A percentile compares a stretch with the other conserved stretches of the same genome.
phyloP scores from a whole-genome alignment of 2,329 filamentous ascomycete genomes.

The Chaetomium sp. region DNA sequence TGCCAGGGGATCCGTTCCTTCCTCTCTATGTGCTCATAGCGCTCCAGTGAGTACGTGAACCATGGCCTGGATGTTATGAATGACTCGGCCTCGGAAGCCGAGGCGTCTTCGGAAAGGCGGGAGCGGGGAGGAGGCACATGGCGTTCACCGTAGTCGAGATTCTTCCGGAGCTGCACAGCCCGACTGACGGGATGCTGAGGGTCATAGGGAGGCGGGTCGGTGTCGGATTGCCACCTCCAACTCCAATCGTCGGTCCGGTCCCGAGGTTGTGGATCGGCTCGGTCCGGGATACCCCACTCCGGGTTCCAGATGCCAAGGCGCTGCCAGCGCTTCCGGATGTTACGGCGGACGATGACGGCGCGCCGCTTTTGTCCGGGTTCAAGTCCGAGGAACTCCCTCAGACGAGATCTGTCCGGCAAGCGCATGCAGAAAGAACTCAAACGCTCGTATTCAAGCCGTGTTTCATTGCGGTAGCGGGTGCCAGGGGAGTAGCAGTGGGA shows the following conservation, averaged over 20 bases:
- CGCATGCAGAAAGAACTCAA: not conserved
- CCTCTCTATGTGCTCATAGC: not conserved
- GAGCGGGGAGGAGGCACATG: not conserved
- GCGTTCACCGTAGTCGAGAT: not conserved
- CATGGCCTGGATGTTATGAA: conserved; percentile 11
- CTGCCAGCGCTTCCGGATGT: conserved; percentile 9
- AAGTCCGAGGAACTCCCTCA: not conserved
- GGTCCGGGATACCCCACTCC: conserved; percentile 5
- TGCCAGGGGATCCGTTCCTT: not conserved
- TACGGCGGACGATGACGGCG: conserved; percentile 3
- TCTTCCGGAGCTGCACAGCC: not conserved
- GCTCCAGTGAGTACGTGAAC: not conserved
- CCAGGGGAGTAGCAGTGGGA: not conserved
- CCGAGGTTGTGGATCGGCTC: not conserved
- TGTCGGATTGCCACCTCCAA: conserved; percentile 7
- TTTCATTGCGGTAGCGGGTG: not conserved
- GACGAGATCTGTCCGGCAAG: no score
- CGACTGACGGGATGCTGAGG: not conserved
- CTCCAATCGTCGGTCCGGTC: not conserved
- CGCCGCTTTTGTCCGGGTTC: not conserved
- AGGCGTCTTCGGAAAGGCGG: not conserved
- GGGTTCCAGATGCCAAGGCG: conserved; percentile 11
- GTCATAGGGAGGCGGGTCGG: not conserved
- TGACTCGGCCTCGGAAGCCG: conserved; percentile 3
- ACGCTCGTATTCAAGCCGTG: not conserved